These are phyloP conservation scores for Verbena officinalis DNA, from an alignment of 257 asterid genomes.

Conservation along the genomic window DNA sequence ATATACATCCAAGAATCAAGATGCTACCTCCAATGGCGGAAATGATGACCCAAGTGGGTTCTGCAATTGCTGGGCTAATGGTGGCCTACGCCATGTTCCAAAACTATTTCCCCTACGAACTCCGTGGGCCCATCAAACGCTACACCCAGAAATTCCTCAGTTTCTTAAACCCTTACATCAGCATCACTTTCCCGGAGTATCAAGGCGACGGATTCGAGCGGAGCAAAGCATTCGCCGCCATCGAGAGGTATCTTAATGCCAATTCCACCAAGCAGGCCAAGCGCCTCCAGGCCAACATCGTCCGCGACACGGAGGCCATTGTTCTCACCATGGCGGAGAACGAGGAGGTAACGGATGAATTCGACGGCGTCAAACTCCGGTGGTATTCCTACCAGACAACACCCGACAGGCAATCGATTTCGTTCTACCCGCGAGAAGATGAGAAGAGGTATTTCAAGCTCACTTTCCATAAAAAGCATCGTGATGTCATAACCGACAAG, in stretches of 20 bases:
- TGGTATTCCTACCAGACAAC: constrained; percentile 29
- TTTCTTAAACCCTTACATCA: constrained; percentile 24
- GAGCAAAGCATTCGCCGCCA: constrained; percentile 36
- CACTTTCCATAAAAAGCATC: constrained; percentile 34
- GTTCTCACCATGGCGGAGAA: constrained; percentile 40
- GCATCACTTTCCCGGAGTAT: constrained; percentile 26
- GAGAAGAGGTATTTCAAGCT: constrained; percentile 35
- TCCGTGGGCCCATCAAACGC: constrained; percentile 12
- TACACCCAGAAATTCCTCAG: background rate
- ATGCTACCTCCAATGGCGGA: constrained; percentile 22
- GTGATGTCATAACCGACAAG: constrained; percentile 24
- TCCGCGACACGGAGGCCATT: constrained; percentile 27
- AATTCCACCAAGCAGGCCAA: constrained; percentile 34
- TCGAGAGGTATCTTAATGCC: constrained; percentile 42
- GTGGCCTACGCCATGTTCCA: constrained; percentile 26
- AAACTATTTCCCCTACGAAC: constrained; percentile 28
- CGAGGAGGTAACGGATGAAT: constrained; percentile 44
- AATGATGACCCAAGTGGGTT: constrained; percentile 19
- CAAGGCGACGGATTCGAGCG: constrained; percentile 32
- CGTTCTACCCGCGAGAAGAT: constrained; percentile 34
- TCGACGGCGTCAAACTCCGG: constrained; percentile 32
- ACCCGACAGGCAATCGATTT: constrained; percentile 15
- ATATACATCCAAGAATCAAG: background rate
- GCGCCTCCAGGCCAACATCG: constrained; percentile 33
- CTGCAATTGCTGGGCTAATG: constrained; percentile 25